phyloP scores from a whole-genome alignment of 495 filamentous ascomycete genomes.

The Penicillium tannophilum region DNA sequence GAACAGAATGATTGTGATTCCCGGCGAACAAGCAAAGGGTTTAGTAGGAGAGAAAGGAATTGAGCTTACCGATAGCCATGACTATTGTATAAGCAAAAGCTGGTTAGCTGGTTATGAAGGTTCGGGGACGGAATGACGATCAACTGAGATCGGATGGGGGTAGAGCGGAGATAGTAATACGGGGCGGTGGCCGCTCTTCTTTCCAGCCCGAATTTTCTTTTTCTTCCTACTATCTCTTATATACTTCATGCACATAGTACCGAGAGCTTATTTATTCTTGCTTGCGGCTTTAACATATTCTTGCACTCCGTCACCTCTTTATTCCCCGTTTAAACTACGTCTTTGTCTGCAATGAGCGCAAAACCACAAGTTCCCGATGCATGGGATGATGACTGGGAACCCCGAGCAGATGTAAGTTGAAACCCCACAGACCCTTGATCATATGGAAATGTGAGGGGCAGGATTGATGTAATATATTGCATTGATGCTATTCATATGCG shows the following conservation, averaged over 20 bases:
- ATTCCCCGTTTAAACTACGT: not conserved
- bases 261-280: not conserved
- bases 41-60: not conserved
- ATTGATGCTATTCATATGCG: not conserved
- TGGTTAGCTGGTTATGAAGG: not conserved
- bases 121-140: constrained; percentile 2
- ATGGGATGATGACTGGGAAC: constrained; percentile 92
- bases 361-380: constrained; percentile 66
- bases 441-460: not conserved
- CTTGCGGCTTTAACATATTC: not conserved
- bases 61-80: constrained; percentile 27
- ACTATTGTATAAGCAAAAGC: not conserved
- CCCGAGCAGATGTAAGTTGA: constrained; percentile 66
- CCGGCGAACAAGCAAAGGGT: not conserved
- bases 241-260: constrained; percentile 19
- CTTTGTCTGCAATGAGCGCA: constrained; percentile 50
- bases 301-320: not conserved
- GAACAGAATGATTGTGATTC: not conserved
- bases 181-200: constrained; percentile 31
- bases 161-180: constrained; percentile 19
- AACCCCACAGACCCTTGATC: not conserved
- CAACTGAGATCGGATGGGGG: constrained; percentile 7
- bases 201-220: constrained; percentile 29
- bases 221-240: constrained; percentile 18
- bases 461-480: not conserved